Evolutionary conservation across 164 flowering plant genomes (phyloP).

Genomic region (Echeveria elegans): DNA sequence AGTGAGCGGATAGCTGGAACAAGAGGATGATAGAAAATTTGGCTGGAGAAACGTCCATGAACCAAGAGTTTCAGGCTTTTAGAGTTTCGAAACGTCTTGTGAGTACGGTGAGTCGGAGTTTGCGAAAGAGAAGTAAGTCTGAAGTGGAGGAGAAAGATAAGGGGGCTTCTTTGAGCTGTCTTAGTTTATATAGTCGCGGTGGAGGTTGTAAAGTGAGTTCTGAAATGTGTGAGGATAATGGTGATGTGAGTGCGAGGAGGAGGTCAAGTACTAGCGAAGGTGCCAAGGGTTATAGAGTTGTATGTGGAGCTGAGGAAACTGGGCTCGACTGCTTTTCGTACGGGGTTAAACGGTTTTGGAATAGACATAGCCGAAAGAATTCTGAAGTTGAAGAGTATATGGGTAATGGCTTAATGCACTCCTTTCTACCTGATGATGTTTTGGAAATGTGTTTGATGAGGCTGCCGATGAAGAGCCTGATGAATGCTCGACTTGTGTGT

Average conservation of each 20-base stretch:
- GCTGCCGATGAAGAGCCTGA: conserved; percentile 70
- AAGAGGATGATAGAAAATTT: conserved; percentile 23
- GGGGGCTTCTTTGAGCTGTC: conserved; percentile 58
- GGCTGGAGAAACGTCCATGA: conserved; percentile 33
- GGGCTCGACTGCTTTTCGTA: conserved; percentile 74
- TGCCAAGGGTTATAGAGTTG: conserved; percentile 33
- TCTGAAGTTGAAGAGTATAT: conserved; percentile 27
- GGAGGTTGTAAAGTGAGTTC: conserved; percentile 97
- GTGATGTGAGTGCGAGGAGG: conserved; percentile 47
- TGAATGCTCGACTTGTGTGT: conserved; percentile 91
- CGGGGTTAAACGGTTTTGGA: conserved; percentile 63
- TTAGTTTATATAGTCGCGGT: conserved; percentile 55
- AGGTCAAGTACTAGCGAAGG: conserved; percentile 64
- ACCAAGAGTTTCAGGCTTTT: conserved; percentile 46
- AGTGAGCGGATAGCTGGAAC: neutral
- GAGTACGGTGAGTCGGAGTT: conserved; percentile 60
- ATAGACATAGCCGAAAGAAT: conserved; percentile 42
- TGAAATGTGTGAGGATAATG: conserved; percentile 57
- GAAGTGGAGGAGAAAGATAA: conserved; percentile 48
- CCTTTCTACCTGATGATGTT: conserved; percentile 79
- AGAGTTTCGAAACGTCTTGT: conserved; percentile 59
- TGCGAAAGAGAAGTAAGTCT: conserved; percentile 42
- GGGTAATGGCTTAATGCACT: conserved; percentile 25
- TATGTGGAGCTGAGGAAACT: conserved; percentile 53
- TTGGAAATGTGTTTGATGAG: conserved; percentile 88